Base-by-base conservation (phyloP, 257 asterid species). In the Nicotiana obtusifolia region DNA sequence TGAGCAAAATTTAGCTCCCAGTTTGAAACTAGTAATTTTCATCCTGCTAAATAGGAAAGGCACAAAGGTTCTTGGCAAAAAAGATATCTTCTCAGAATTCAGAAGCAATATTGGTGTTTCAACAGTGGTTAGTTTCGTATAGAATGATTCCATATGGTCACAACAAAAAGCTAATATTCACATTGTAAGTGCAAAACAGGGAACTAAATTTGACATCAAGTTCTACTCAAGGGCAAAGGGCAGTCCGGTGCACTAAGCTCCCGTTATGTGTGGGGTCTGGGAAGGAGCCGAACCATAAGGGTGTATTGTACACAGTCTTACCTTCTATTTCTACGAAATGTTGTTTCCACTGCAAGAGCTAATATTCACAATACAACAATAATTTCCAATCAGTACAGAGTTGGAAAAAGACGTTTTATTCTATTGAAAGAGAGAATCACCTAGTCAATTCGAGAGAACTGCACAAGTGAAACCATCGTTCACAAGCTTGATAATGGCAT, bases 401-500 rank as follows among this genome's bases (percentile, higher is more conserved):
- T n/a, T 68, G 30, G 77, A 10, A 68, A 53, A 56, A 56, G 13
- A 15, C 33, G 11, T 33, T 77, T 5, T 33, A 31, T 56, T 77
- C 81, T 49, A 77, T 56, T 19, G 59, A 26, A 66, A 37, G 30
- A 0, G 24, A 47, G 24, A 10, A 24, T 17, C n/a, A 64, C 92
- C 89, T 85, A 26, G 37, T 88, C 84, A 90, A 28, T 87, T 87
- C 71, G 84, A 49, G 30, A 90, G 89, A 54, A 77, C 59, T 7
- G 81, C 33, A 37, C 93, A 94, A 82, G 94, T 91, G 87, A 91
- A 84, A 19, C 91, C 92, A 15, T 84, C 85, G 47, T 81, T 71
- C 59, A 93, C 93, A 33, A 94, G 89, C 86, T 86, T 87, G 80
- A 86, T 86, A 53, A 95, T 89, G 7, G 97, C 98, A 82, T 95